Evolutionary conservation across 805 yeast genomes (phyloP), one percentile per base, ranked within the genome.

Genomic region (Pichia exigua): DNA sequence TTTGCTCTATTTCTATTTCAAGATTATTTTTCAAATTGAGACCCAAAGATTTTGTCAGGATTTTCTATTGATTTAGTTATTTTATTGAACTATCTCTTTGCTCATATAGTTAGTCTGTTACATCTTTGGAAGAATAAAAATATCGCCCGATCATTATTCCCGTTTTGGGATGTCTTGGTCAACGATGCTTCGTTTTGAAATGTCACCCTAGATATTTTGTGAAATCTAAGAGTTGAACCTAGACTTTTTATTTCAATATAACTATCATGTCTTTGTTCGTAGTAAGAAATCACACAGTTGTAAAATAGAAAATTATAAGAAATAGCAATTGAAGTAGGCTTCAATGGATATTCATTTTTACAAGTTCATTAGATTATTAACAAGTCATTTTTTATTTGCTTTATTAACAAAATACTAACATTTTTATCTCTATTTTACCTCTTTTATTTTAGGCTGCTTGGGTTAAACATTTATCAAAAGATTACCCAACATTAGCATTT

Each of bases 401-500:
- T 42, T 9, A 38, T 17, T 20, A 4, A 45, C 43, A 51, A 45
- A 32, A 47, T 64, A 68, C 75, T 73, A 71, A 68, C 71, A 55
- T 57, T 47, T 22, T 27, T 15, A n/a, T 7, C 9, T 42, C 9
- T n/a, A 18, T 6, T 39, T 22, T 38, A 10, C 39, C 22, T 40
- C 47, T 49, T 54, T 47, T 68, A 15, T 22, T 15, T 45, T 39
- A 91, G 97, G 97, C 98, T 68, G 97, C 98, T 43, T 92, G 99
- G 99, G 97, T 94, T 44, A 94, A 92, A 69, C 92, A 86, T 68
- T 75, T 92, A 56, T 90, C 97, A 4, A 91, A 87, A 62, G 86
- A 82, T 50, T 88, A 81, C 66, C 99, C 99, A 47, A 94, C 99
- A 2, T 74, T 92, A 60, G 99, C 99, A 54, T 92, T 94, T 75